Evolutionary conservation across 768 basidiomycete species (phyloP), one percentile per base, ranked within the genome.

Genomic region (Hygrophorus pudorinus): DNA sequence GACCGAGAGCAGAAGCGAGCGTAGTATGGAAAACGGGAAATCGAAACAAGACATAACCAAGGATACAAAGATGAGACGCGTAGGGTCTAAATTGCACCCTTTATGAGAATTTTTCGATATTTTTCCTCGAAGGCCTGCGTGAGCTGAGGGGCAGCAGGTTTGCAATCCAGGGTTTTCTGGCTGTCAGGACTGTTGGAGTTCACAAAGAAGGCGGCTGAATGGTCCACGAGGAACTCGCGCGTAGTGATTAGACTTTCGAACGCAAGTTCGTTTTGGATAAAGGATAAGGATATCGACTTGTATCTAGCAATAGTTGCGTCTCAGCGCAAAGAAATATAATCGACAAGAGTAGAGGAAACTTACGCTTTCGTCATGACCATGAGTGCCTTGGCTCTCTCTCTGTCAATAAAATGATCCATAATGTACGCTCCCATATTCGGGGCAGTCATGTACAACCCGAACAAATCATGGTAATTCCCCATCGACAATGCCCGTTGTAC

Each of bases 351-450:
- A 29, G 75, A n/a, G n/a, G n/a, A n/a, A n/a, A n/a, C 93, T 56
- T 54, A 98, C 96, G 88, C 85, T 76, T 86, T 96, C 24, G 87
- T 78, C 67, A 99, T 93, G 51, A 85, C 79, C 58, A 90, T 77
- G 48, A 99, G 61, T 1, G 91, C 92, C 47, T 78, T 78, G 45
- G 85, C 75, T 47, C 96, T 70, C 66, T 98, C 96, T 55, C 96
- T 76, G 56, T 81, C 79, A 56, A 97, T 85, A 61, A 98, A 97
- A 62, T 97, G 92, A 64, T 98, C 96, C 89, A 99, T 96, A 57
- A 99, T 91, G 63, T 98, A 98, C 43, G 79, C 92, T 31, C 91
- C 90, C 96, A 98, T 98, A 58, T 94, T 92, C 20, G 92, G 91
- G 35, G 90, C 89, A 43, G 71, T 70, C 55, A 75, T 55, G 64